These are phyloP conservation scores for Colletotrichum paranaense DNA, from an alignment of 2,329 filamentous ascomycete genomes.

Conservation along the genomic window DNA sequence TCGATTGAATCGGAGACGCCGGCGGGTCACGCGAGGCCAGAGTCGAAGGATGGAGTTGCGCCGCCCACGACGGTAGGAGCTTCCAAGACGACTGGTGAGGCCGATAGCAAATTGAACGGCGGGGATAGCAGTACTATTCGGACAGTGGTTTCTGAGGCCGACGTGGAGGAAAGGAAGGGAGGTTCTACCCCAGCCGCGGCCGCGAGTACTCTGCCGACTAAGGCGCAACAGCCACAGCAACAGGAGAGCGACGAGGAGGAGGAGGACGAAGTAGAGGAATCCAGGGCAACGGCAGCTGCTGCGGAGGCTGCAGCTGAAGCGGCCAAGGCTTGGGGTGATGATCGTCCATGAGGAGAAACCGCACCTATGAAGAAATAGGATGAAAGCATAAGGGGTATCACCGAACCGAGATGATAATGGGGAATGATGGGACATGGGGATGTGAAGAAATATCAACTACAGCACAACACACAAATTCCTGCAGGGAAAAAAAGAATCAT, in stretches of 20 bases:
- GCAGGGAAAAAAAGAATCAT: not conserved
- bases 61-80: not conserved
- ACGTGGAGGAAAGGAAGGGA: not conserved
- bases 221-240: not conserved
- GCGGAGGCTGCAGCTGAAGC: conserved; percentile 32
- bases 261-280: conserved; percentile 3
- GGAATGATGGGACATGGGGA: not conserved
- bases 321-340: conserved; percentile 28
- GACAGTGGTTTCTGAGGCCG: not conserved
- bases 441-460: not conserved
- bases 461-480: not conserved
- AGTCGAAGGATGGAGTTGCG: conserved; percentile 15
- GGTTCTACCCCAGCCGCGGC: not conserved
- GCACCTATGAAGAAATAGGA: not conserved
- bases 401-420: not conserved
- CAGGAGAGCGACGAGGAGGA: conserved; percentile 13
- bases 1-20: conserved; percentile 29
- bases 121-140: not conserved
- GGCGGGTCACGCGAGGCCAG: conserved; percentile 8
- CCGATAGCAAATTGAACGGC: not conserved
- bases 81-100: not conserved
- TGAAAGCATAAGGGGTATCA: not conserved
- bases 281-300: conserved; percentile 21
- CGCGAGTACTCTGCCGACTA: not conserved
- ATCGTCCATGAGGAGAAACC: not conserved